Evolutionary conservation across 73 alveolate genomes (phyloP).

Genomic region (Stentor coeruleus): DNA sequence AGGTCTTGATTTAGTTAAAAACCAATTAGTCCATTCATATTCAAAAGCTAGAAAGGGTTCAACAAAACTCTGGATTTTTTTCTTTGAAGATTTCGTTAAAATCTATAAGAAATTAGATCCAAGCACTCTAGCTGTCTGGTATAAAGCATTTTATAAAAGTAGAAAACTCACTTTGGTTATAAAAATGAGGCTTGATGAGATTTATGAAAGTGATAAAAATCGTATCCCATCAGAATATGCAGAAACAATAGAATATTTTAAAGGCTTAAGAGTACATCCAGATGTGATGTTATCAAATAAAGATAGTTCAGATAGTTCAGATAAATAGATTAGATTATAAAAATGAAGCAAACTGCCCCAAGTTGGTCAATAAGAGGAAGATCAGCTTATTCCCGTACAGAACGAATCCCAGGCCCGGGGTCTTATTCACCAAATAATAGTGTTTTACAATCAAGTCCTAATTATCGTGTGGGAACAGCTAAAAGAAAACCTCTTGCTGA

Average conservation of each 20-base stretch:
- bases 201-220: no score
- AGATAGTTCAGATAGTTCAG: no score
- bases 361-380: background rate
- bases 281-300: no score
- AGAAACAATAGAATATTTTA: no score
- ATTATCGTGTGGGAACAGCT: conserved; percentile 14
- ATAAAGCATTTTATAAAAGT: no score
- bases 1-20: background rate
- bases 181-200: no score
- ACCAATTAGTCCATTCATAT: background rate
- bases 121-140: no score
- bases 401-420: conserved; percentile 15
- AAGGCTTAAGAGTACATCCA: no score
- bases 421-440: background rate
- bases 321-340: background rate
- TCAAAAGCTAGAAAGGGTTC: background rate
- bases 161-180: no score
- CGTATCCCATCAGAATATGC: no score
- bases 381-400: background rate
- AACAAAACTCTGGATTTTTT: background rate
- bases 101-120: background rate
- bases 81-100: background rate
- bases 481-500: background rate
- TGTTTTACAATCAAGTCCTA: background rate
- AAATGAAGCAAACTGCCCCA: conserved; percentile 20